These are phyloP conservation scores for Geoglossum glabrum DNA, from an alignment of 495 filamentous ascomycete species.

Conservation along the genomic window DNA sequence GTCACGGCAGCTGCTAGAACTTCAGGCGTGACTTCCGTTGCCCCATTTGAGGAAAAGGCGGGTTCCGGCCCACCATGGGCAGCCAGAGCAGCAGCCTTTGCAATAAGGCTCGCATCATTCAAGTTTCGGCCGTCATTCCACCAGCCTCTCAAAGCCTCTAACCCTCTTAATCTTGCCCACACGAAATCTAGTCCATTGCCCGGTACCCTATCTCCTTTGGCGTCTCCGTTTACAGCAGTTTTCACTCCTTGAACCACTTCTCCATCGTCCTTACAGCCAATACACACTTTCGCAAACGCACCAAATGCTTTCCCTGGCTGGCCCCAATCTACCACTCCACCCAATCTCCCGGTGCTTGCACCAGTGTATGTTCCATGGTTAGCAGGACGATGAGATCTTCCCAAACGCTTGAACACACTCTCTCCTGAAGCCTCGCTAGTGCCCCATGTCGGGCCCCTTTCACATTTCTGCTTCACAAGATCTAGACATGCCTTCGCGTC, in stretches of 20 bases:
- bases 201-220: conserved; percentile 37
- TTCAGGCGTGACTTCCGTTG: conserved; percentile 1
- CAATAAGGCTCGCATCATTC: neutral
- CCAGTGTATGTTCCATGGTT: conserved; percentile 19
- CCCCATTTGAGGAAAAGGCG: neutral
- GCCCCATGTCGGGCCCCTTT: conserved; percentile 71
- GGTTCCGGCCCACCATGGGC: neutral
- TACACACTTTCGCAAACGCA: conserved; percentile 43
- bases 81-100: neutral
- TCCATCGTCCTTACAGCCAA: conserved; percentile 55
- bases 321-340: conserved; percentile 80
- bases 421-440: conserved; percentile 53
- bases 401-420: conserved; percentile 70
- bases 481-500: conserved; percentile 81
- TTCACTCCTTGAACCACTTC: conserved; percentile 53
- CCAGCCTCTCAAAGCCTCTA: conserved; percentile 70
- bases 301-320: conserved; percentile 55
- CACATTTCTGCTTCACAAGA: conserved; percentile 84
- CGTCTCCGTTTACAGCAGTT: conserved; percentile 47
- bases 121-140: conserved; percentile 34
- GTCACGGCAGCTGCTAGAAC: conserved; percentile 26
- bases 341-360: conserved; percentile 36
- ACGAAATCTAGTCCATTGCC: conserved; percentile 65
- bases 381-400: conserved; percentile 31
- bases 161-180: conserved; percentile 70